These are phyloP conservation scores for Chenopodium berlandieri DNA, from an alignment of 148 eudicot genomes.

Conservation along the genomic window DNA sequence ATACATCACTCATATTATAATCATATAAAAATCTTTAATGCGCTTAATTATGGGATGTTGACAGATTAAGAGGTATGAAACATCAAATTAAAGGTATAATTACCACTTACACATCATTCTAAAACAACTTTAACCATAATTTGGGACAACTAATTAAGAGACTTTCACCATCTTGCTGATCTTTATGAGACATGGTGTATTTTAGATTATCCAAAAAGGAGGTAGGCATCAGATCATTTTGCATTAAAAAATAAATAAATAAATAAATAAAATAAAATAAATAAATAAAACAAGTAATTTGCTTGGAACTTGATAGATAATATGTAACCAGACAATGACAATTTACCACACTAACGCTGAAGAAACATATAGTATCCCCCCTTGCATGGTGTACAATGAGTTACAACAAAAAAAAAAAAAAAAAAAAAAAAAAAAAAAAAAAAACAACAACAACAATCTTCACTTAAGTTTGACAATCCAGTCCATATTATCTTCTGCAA, in stretches of 20 bases:
- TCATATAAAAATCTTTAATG: too few relatives aligned
- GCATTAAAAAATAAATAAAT: background rate
- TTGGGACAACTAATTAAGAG: too few relatives aligned
- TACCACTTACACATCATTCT: too few relatives aligned
- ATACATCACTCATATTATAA: too few relatives aligned
- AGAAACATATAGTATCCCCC: slow-evolving; percentile 1
- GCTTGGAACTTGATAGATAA: background rate
- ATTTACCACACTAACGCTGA: slow-evolving; percentile 9
- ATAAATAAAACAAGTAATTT: background rate
- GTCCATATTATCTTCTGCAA: slow-evolving; percentile 68
- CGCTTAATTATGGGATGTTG: too few relatives aligned
- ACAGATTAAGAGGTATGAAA: too few relatives aligned
- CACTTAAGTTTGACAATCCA: slow-evolving; percentile 69
- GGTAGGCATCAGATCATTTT: background rate
- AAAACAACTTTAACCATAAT: too few relatives aligned
- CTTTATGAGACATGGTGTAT: too few relatives aligned
- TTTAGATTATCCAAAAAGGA: background rate
- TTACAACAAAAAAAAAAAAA: too few relatives aligned
- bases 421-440: background rate
- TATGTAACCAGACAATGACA: background rate
- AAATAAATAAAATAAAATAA: background rate
- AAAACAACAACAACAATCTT: background rate
- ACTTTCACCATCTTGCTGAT: too few relatives aligned
- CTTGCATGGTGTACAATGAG: background rate
- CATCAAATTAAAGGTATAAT: too few relatives aligned